A percentile compares a stretch with the other conserved stretches of the same genome.
Conservation (phyloP, 2,329 filamentous ascomycete species). For the Raffaelea deltoideospora region DNA sequence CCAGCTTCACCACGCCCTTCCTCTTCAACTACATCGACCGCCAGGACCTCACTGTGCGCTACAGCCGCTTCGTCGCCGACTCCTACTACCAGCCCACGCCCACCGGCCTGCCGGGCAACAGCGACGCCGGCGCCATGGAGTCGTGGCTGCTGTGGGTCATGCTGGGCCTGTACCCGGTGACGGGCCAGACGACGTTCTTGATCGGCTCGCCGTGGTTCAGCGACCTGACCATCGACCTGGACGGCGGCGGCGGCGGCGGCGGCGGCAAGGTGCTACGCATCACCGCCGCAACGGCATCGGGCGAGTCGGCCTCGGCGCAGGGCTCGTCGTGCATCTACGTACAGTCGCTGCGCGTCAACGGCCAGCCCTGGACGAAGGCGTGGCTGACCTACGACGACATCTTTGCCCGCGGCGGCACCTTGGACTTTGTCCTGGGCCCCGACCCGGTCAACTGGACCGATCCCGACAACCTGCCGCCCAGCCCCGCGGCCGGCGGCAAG, state of each 20-base stretch:
- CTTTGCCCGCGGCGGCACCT: conserved; percentile 44
- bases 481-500: not conserved
- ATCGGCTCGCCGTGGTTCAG: conserved; percentile 49
- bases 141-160: conserved; percentile 55
- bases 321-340: conserved; percentile 39
- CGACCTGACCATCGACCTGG: conserved; percentile 42
- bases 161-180: conserved; percentile 53
- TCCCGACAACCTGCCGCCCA: conserved; percentile 41
- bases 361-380: conserved; percentile 41
- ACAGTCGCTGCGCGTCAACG: conserved; percentile 41
- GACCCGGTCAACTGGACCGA: conserved; percentile 36
- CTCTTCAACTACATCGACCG: conserved; percentile 52
- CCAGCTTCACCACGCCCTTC: conserved; percentile 51
- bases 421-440: conserved; percentile 49
- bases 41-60: conserved; percentile 44
- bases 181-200: conserved; percentile 52
- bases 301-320: conserved; percentile 9
- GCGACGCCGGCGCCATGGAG: conserved; percentile 59
- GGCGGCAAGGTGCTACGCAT: conserved; percentile 37
- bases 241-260: too few relatives aligned
- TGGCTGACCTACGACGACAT: conserved; percentile 55
- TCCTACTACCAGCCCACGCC: conserved; percentile 40
- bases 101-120: conserved; percentile 51
- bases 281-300: conserved; percentile 18
- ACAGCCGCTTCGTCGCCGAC: conserved; percentile 43